Percentiles rank a stretch among this genome's conserved stretches.
These are phyloP conservation scores for Eragrostis tef DNA, from an alignment of 202 grass and related monocot species.

Conservation along the genomic window DNA sequence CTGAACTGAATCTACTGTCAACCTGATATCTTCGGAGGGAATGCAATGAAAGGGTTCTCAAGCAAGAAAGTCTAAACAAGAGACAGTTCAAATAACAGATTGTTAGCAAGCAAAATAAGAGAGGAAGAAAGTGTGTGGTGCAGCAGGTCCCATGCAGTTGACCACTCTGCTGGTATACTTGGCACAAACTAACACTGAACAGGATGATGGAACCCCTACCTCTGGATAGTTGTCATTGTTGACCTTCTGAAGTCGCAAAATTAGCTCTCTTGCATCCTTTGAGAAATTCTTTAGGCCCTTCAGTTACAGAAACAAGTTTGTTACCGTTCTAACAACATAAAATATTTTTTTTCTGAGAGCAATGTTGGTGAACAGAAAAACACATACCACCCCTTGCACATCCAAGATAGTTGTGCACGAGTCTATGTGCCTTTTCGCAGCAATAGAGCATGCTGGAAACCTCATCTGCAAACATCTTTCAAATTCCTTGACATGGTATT, in stretches of 20 bases:
- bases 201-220: slow-evolving; percentile 47
- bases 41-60: background rate
- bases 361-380: slow-evolving; percentile 31
- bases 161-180: background rate
- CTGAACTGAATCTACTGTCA: background rate
- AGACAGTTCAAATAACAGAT: background rate
- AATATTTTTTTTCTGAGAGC: too few relatives aligned
- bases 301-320: slow-evolving; percentile 48
- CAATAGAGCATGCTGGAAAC: slow-evolving; percentile 93
- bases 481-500: slow-evolving; percentile 98
- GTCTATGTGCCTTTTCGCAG: slow-evolving; percentile 92
- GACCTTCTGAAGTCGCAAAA: slow-evolving; percentile 84
- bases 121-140: too few relatives aligned
- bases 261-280: slow-evolving; percentile 91
- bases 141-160: too few relatives aligned
- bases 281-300: slow-evolving; percentile 97
- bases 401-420: slow-evolving; percentile 88
- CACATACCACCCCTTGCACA: slow-evolving; percentile 93
- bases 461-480: slow-evolving; percentile 80
- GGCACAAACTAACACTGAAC: slow-evolving; percentile 13
- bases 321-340: slow-evolving; percentile 23
- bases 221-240: slow-evolving; percentile 98
- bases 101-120: too few relatives aligned
- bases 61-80: background rate
- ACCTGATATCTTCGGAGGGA: background rate